Evolutionary conservation across 257 asterid genomes (phyloP), one percentile per base, ranked within the genome.

Genomic region (Eustoma russellianum): DNA sequence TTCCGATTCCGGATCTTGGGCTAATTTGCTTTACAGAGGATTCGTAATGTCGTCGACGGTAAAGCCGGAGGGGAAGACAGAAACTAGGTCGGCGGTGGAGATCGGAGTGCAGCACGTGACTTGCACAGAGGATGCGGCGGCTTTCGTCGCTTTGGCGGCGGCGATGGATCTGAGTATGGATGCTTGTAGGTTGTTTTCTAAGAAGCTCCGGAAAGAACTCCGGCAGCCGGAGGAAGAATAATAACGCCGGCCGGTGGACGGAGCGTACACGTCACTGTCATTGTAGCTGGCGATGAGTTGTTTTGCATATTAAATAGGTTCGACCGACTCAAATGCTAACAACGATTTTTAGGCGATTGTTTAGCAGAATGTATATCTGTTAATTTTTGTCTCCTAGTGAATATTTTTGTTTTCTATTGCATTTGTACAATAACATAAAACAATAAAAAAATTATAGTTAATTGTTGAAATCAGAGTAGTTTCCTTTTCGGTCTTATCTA

Each of bases 101-200:
- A 85, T 92, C 1, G 99, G 99, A 44, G 93, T 74, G 68, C 95
- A 83, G 30, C 99, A 92, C 56, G 97, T 92, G 77, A 60, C 74
- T 11, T 92, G 99, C 82, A 59, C 95, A 2, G 99, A 88, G 86
- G 99, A 88, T 46, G 99, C 97, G 0, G 99, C 99, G 3, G 95
- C 82, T 1, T 92, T 88, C 9, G 97, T 92, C 68, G 99, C 99
- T 2, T 59, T 92, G 74, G 94, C 99, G 0, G 97, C 95, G 3
- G 99, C 99, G 1, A 69, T 92, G 88, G 95, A 88, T 67, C 74
- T 88, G 2, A 92, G 97, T 62, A 74, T 92, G 87, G 99, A 92
- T 56, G 99, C 99, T 57, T 85, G 94, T 34, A 68, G 77, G 50
- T 67, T 79, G 43, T 92, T 92, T 52, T 83, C 95, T 0, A 78